Percentiles rank a stretch among this genome's conserved stretches.
Conservation (phyloP, 495 filamentous ascomycete genomes). For the Neurospora tetrasperma region DNA sequence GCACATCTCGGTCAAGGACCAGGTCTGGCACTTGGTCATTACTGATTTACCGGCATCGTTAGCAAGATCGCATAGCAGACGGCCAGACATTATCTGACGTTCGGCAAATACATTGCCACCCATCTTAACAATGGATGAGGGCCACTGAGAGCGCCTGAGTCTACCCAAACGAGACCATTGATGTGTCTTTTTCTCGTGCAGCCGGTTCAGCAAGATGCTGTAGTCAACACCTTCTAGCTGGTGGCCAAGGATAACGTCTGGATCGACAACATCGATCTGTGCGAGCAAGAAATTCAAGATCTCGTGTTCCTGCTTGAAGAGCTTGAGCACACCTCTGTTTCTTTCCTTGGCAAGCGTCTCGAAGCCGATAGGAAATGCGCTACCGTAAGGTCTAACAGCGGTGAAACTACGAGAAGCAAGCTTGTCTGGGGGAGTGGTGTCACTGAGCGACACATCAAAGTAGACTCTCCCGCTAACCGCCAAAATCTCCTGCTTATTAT, state of each 20-base stretch:
- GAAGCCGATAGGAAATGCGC: constrained; percentile 74
- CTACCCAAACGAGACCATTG: constrained; percentile 89
- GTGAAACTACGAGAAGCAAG: constrained; percentile 87
- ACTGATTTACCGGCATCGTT: constrained; percentile 97
- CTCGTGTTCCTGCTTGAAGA: constrained; percentile 71
- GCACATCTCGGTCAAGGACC: constrained; percentile 97
- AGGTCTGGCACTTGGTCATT: constrained; percentile 94
- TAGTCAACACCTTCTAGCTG: constrained; percentile 95
- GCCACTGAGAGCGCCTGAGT: constrained; percentile 77
- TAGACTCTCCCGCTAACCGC: constrained; percentile 85
- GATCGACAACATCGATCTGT: constrained; percentile 75
- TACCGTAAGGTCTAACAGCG: constrained; percentile 69
- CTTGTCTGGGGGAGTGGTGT: constrained; percentile 79
- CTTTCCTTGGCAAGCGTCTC: constrained; percentile 52
- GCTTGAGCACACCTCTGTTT: constrained; percentile 62
- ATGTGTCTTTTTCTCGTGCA: constrained; percentile 82
- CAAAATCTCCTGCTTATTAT: constrained; percentile 94
- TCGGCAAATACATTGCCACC: constrained; percentile 87
- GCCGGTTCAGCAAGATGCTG: constrained; percentile 74
- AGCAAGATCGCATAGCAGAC: constrained; percentile 84
- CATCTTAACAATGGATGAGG: constrained; percentile 72
- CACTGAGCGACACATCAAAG: constrained; percentile 74
- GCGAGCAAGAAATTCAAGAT: constrained; percentile 82
- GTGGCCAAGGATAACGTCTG: constrained; percentile 92
- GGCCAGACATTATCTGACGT: constrained; percentile 77